Evolutionary conservation across 805 yeast species (phyloP), one percentile per base, ranked within the genome.

Genomic region (Starmerella stigmatis): DNA sequence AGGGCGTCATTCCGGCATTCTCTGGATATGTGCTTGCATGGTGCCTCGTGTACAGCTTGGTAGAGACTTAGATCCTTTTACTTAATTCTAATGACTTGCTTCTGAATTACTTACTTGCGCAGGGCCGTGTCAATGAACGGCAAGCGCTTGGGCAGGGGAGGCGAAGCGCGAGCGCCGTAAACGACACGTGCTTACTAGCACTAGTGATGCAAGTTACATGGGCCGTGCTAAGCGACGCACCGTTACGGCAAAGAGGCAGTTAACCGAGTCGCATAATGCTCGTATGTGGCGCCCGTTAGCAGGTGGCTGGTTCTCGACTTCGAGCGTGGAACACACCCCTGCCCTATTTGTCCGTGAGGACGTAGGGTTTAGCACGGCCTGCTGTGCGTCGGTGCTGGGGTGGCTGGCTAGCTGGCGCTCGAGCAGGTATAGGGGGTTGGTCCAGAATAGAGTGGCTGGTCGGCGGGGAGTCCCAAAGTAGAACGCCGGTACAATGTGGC

Each of bases 11-110:
- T 5, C 27, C 48, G 2, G 47, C 57, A 1, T 30, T 53, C 11
- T 49, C 57, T 1, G 58, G 57, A 11, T 55, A 35, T 40, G 28
- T 55, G 13, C 51, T 55, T 4, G 48, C 58, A 3, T 56, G 60
- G 60, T 51, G 55, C 22, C 39, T 56, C 8, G 51, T 47, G 4
- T 52, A 50, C 42, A 54, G 53, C 22, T 33, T 54, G 3, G 50
- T 52, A 3, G 51, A 47, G 27, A 45, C 51, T 9, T 52, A 29
- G 32, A 17, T n/a, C n/a, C n/a, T n/a, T n/a, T n/a, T n/a, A n/a
- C n/a, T n/a, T n/a, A n/a, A n/a, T n/a, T n/a, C n/a, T n/a, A n/a
- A n/a, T n/a, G n/a, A n/a, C n/a, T n/a, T n/a, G n/a, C n/a, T n/a
- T n/a, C n/a, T n/a, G n/a, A n/a, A n/a, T n/a, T n/a, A n/a, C n/a